phyloP scores from a whole-genome alignment of 371 early-diverging fungal species.

The Rhizopus microsporus region DNA sequence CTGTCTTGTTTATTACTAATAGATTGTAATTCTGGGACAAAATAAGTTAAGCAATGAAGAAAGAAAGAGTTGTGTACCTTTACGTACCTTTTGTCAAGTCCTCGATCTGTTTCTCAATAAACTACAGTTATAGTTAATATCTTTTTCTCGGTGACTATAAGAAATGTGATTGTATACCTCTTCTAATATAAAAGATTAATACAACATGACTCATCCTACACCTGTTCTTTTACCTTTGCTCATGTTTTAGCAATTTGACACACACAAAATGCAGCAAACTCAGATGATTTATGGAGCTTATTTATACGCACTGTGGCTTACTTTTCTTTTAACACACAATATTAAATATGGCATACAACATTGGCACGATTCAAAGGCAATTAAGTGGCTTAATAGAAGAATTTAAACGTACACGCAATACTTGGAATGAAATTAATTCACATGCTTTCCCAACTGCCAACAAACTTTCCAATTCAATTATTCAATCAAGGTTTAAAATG shows the following conservation, averaged over 20 bases:
- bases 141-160: no score
- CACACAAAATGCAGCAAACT: not conserved
- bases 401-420: constrained; percentile 32
- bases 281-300: no score
- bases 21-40: constrained; percentile 10
- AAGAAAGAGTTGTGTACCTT: not conserved
- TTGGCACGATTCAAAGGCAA: constrained; percentile 40
- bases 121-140: not conserved
- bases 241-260: not conserved
- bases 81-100: constrained; percentile 10
- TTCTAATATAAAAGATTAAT: not conserved
- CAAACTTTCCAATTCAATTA: constrained; percentile 37
- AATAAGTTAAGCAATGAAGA: not conserved
- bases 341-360: constrained; percentile 26
- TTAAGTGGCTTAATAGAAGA: constrained; percentile 37
- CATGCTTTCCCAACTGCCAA: constrained; percentile 40
- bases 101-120: constrained; percentile 8
- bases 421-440: constrained; percentile 44
- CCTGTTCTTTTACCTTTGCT: not conserved
- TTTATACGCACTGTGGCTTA: not conserved
- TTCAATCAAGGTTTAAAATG: constrained; percentile 37
- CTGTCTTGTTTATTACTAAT: constrained; percentile 15
- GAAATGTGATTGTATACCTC: not conserved
- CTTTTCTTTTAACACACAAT: constrained; percentile 4
- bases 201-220: not conserved